Percentiles rank a stretch among this genome's conserved stretches.
These are phyloP conservation scores for Dioszegia hungarica DNA, from an alignment of 768 basidiomycete genomes.

Conservation along the genomic window DNA sequence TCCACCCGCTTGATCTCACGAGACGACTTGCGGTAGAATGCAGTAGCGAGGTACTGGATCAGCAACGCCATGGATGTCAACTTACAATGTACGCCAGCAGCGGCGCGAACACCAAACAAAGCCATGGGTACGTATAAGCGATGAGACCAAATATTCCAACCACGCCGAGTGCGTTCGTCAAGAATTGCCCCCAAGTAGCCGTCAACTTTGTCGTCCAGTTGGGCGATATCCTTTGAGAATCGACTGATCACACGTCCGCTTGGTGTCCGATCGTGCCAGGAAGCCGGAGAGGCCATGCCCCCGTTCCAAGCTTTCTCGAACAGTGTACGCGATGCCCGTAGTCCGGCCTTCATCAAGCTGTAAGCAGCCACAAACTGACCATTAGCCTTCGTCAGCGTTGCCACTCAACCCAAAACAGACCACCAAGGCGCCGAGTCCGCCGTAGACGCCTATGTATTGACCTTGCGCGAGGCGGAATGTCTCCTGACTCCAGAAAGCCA, in stretches of 20 bases:
- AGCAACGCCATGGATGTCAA: neutral
- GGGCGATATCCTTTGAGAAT: constrained; percentile 33
- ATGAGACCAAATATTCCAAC: constrained; percentile 38
- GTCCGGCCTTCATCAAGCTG: constrained; percentile 35
- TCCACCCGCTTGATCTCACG: constrained; percentile 38
- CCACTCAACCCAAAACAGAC: neutral
- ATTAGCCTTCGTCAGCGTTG: neutral
- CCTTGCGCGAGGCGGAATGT: constrained; percentile 59
- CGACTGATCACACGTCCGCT: constrained; percentile 42
- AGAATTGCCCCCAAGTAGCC: neutral
- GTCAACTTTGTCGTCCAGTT: neutral
- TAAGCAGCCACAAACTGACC: constrained; percentile 15
- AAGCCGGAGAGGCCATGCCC: constrained; percentile 60
- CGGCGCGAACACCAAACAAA: constrained; percentile 38
- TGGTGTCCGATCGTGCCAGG: constrained; percentile 67
- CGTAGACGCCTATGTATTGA: constrained; percentile 63
- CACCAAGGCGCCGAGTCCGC: constrained; percentile 30
- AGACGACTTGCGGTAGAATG: constrained; percentile 31
- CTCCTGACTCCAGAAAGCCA: constrained; percentile 66
- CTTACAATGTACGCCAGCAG: constrained; percentile 21
- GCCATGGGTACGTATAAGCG: constrained; percentile 33
- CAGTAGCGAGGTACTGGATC: constrained; percentile 21
- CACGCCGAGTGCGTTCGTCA: constrained; percentile 18
- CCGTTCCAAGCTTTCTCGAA: constrained; percentile 58
- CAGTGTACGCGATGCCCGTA: constrained; percentile 52